Evolutionary conservation across 2,329 filamentous ascomycete genomes (phyloP), one percentile per base, ranked within the genome.

Genomic region (Pyrenophora seminiperda): DNA sequence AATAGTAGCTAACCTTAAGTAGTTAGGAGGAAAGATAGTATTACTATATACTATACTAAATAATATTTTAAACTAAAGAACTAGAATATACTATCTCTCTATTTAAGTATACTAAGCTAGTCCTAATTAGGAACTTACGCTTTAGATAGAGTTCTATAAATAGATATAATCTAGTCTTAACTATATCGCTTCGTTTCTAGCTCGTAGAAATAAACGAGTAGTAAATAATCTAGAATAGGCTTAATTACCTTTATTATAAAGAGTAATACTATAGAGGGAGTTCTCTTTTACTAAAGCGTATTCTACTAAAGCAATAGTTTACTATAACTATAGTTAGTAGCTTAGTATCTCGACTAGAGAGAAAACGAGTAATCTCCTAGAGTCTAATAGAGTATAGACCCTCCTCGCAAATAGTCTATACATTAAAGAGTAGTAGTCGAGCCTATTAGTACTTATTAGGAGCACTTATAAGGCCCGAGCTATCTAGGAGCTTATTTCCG

Each of bases 91-190:
- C 3, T 37, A 13, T 37, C 19, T 37, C 34, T 37, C 18, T 37
- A 18, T 17, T 22, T 5, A 11, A 37, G 19, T 37, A 13, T 5
- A 18, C 34, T 11, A 11, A 37, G 34, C 19, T 14, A 11, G 34
- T 20, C 27, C 39, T 20, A 7, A 20, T 41, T 5, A 20, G 17
- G 39, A 20, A 4, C 39, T 14, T 11, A 7, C 17, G 39, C 13
- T 31, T 41, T 41, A 11, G 24, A 41, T 27, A n/a, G 11, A 10
- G 29, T 20, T 42, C 40, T 42, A 42, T 42, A 42, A 33, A 42
- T 42, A 42, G 30, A 42, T 34, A 30, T 42, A 24, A 42, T 42
- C 18, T 17, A 17, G 40, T 42, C 40, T 24, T 42, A 7, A 42
- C 40, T 10, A 14, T 19, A 34, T 42, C 7, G 30, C 30, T 42